A percentile compares a stretch with the other conserved stretches of the same genome.
Conservation (phyloP, 768 basidiomycete species). For the Cystoderma amianthinum region DNA sequence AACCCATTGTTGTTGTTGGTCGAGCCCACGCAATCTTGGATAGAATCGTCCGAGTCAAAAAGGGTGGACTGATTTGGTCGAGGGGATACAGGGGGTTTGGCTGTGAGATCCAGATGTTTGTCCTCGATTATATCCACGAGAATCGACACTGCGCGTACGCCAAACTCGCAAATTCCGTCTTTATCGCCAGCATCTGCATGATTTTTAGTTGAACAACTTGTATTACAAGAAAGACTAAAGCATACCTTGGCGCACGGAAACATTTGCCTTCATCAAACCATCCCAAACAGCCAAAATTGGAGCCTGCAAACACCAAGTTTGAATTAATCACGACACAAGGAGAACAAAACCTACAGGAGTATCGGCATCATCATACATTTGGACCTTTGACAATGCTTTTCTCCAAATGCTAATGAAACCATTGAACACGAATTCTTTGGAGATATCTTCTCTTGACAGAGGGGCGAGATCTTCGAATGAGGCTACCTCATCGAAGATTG, state of each 20-base stretch:
- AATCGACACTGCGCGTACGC: slow-evolving; percentile 29
- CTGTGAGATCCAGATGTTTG: slow-evolving; percentile 31
- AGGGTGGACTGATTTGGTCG: background rate
- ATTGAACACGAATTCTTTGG: slow-evolving; percentile 43
- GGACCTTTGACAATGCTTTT: slow-evolving; percentile 33
- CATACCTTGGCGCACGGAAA: slow-evolving; percentile 39
- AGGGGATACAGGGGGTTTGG: slow-evolving; percentile 13
- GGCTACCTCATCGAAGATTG: slow-evolving; percentile 48
- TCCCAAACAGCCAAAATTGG: slow-evolving; percentile 53
- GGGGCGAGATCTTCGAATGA: slow-evolving; percentile 45
- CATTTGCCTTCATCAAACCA: slow-evolving; percentile 44
- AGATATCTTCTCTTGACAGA: slow-evolving; percentile 53
- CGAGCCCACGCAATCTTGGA: background rate
- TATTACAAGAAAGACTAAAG: background rate
- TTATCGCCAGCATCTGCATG: slow-evolving; percentile 37
- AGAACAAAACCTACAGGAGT: slow-evolving; percentile 45
- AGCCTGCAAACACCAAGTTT: slow-evolving; percentile 16
- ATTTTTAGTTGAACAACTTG: background rate
- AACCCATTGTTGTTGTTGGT: slow-evolving; percentile 27
- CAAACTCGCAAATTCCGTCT: slow-evolving; percentile 29
- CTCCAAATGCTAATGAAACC: slow-evolving; percentile 50
- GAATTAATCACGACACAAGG: background rate
- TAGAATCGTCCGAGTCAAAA: background rate
- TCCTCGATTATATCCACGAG: slow-evolving; percentile 45
- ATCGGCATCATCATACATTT: slow-evolving; percentile 33